Percentiles rank a stretch among this genome's conserved stretches.
These are phyloP conservation scores for Eragrostis curvula DNA, from an alignment of 176 grass and related monocot species.

Conservation along the genomic window DNA sequence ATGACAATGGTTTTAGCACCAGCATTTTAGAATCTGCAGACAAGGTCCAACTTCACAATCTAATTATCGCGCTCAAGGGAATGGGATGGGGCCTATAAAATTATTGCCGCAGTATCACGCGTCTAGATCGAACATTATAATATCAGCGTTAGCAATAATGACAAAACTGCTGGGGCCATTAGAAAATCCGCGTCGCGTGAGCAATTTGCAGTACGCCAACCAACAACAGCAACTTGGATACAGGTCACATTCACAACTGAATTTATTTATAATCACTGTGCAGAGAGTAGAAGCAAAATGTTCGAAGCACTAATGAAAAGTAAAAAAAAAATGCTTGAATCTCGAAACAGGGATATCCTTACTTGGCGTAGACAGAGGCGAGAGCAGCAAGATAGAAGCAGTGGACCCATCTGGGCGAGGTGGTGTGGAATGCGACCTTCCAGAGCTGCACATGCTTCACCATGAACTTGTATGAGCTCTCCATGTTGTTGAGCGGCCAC, in stretches of 20 bases:
- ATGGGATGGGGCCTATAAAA: slow-evolving; percentile 19
- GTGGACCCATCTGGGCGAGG: slow-evolving; percentile 94
- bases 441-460: slow-evolving; percentile 99
- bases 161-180: slow-evolving; percentile 41
- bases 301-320: not conserved
- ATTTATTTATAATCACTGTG: slow-evolving; percentile 30
- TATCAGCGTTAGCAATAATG: slow-evolving; percentile 19
- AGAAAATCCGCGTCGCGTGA: slow-evolving; percentile 13
- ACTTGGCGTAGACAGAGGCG: slow-evolving; percentile 97
- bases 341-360: slow-evolving; percentile 23
- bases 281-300: slow-evolving; percentile 18
- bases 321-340: not conserved
- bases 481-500: slow-evolving; percentile 97
- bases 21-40: slow-evolving; percentile 26
- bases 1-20: not conserved
- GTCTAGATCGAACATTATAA: slow-evolving; percentile 36
- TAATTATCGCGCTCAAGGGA: slow-evolving; percentile 22
- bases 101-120: not conserved
- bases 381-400: slow-evolving; percentile 83
- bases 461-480: slow-evolving; percentile 99
- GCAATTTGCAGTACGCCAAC: slow-evolving; percentile 28
- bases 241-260: not conserved
- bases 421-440: slow-evolving; percentile 97
- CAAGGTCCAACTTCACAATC: slow-evolving; percentile 30
- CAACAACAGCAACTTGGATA: slow-evolving; percentile 37